phyloP scores from a whole-genome alignment of 2,329 filamentous ascomycete genomes.

The Colletotrichum caudatum region DNA sequence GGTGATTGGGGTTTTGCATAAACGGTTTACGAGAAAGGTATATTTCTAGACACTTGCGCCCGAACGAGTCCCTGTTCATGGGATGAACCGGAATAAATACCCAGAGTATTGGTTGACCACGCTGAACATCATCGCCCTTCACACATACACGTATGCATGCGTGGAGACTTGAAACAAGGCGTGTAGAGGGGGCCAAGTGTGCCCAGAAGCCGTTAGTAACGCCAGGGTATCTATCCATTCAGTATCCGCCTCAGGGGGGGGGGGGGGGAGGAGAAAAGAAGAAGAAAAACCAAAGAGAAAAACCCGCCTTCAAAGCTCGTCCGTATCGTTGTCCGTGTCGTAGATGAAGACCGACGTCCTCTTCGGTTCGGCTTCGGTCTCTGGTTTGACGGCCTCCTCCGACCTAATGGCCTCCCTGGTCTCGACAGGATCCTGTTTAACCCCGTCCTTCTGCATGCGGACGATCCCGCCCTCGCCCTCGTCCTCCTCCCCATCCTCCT shows the following conservation, averaged over 20 bases:
- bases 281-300: too few relatives aligned
- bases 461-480: constrained; percentile 10
- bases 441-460: constrained; percentile 12
- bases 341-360: constrained; percentile 52
- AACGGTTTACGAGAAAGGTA: background rate
- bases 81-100: constrained; percentile 20
- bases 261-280: too few relatives aligned
- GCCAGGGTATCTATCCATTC: constrained; percentile 16
- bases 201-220: background rate
- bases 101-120: constrained; percentile 21
- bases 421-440: background rate
- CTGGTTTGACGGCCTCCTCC: constrained; percentile 7
- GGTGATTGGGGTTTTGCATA: background rate
- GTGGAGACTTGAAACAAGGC: background rate
- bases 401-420: constrained; percentile 13
- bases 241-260: background rate
- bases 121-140: background rate
- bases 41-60: background rate
- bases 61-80: background rate
- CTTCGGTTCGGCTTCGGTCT: constrained; percentile 5
- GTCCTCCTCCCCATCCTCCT: background rate
- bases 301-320: constrained; percentile 49
- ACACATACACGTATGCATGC: background rate
- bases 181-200: background rate
- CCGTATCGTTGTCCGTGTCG: constrained; percentile 53